Base-by-base conservation (phyloP, 768 basidiomycete genomes). In the Trametes punicea region DNA sequence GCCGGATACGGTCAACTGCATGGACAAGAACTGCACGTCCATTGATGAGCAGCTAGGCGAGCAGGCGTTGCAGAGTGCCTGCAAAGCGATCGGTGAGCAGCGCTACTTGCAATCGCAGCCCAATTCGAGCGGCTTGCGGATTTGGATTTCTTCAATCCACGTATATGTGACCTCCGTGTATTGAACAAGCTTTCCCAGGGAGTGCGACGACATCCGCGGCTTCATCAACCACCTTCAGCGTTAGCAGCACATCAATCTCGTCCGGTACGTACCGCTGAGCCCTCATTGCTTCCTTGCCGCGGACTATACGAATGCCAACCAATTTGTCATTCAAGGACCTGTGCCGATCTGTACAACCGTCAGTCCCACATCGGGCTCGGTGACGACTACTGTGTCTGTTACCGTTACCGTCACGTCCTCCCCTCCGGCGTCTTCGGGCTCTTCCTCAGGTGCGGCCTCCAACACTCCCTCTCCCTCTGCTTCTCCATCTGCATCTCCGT, bases 1-100 rank as follows among this genome's bases (percentile, higher is more conserved):
- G 40, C 46, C 61, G 6, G 48, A 55, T 33, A 55, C 61, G 2
- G 53, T 59, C 25, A 51, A 55, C 29, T 62, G 61, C 54, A 62
- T 62, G 57, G 51, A 55, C 16, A 36, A 33, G 13, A 48, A 46
- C 41, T 62, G 61, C 41, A 42, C 50, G 3, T 29, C 57, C 15
- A 51, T 38, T 10, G 61, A 59, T 26, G 45, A 51, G 20, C 42
- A 55, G 51, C 23, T 38, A 3, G 61, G 61, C 13, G 46, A 56
- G 27, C 47, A 55, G 30, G 41, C 34, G 23, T 40, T 62, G 11
- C 40, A 52, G 46, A 45, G 36, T 27, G 45, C 46, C 4, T 62
- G 61, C 41, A n/a, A 18, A 6, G 44, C 15, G 9, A 20, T 51
- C 26, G 56, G 56, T 60, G 25, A 23, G 57, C 21, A 15, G 8